Evolutionary conservation across 768 basidiomycete genomes (phyloP).

Genomic region (Russula griseocarnosa): DNA sequence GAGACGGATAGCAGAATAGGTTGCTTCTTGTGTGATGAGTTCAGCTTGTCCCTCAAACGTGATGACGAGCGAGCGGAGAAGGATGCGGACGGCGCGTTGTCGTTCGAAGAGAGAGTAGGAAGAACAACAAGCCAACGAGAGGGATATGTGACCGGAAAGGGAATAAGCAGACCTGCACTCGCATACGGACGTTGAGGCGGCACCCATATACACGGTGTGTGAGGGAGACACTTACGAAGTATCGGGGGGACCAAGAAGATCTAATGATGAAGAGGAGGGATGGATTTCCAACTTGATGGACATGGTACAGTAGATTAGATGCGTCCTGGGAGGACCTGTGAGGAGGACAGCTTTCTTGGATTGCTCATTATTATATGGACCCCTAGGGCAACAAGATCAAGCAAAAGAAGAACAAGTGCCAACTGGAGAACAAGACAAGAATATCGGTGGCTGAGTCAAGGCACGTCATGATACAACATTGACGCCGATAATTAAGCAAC

Average conservation of each 20-base stretch:
- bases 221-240: constrained; percentile 46
- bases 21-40: constrained; percentile 54
- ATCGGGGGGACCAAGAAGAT: constrained; percentile 70
- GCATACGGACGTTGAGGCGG: constrained; percentile 1
- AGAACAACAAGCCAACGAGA: constrained; percentile 60
- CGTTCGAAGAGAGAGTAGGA: constrained; percentile 54
- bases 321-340: background rate
- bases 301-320: no score
- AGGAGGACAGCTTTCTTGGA: background rate
- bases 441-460: background rate
- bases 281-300: constrained; percentile 61
- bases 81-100: constrained; percentile 46
- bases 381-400: background rate
- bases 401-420: constrained; percentile 17
- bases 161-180: constrained; percentile 75
- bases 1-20: constrained; percentile 68
- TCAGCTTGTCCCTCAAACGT: constrained; percentile 88
- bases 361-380: constrained; percentile 12
- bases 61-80: constrained; percentile 67
- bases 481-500: background rate
- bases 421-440: background rate
- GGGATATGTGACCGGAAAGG: constrained; percentile 72
- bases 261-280: constrained; percentile 52
- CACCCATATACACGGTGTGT: constrained; percentile 3
- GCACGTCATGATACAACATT: background rate